phyloP scores from a whole-genome alignment of 441 rosid species.

The Corymbia calophylla region DNA sequence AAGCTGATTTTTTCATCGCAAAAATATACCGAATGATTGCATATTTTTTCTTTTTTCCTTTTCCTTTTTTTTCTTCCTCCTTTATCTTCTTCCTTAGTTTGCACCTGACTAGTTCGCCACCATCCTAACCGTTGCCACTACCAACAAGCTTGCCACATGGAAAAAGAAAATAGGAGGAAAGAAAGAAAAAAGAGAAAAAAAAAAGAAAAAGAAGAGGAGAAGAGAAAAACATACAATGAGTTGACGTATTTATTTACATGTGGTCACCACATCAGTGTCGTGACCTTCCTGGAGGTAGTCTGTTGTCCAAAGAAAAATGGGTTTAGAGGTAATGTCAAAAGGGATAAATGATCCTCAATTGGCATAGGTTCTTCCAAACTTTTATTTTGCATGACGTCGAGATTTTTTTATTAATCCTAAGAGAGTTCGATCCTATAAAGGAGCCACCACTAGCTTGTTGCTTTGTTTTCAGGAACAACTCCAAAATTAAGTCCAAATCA shows the following conservation, averaged over 20 bases:
- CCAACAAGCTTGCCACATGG: fast-evolving
- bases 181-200: too few species aligned
- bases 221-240: neutral
- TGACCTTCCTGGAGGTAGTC: fast-evolving
- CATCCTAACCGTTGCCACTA: fast-evolving
- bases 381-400: fast-evolving
- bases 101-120: fast-evolving
- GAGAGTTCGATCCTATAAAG: too few species aligned
- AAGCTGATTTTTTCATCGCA: too few species aligned
- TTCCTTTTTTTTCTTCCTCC: neutral
- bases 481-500: too few species aligned
- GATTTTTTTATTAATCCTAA: too few species aligned
- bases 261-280: fast-evolving
- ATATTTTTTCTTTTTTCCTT: too few species aligned
- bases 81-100: neutral
- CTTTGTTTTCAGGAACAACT: too few species aligned
- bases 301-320: fast-evolving
- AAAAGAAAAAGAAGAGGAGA: fast-evolving
- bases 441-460: too few species aligned
- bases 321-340: neutral
- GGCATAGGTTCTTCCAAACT: fast-evolving
- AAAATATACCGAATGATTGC: too few species aligned
- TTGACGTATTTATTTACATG: too few species aligned
- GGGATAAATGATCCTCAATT: neutral
- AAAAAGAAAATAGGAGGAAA: too few species aligned